These are phyloP conservation scores for Boletus huronensis DNA, from an alignment of 768 basidiomycete genomes.

Conservation along the genomic window DNA sequence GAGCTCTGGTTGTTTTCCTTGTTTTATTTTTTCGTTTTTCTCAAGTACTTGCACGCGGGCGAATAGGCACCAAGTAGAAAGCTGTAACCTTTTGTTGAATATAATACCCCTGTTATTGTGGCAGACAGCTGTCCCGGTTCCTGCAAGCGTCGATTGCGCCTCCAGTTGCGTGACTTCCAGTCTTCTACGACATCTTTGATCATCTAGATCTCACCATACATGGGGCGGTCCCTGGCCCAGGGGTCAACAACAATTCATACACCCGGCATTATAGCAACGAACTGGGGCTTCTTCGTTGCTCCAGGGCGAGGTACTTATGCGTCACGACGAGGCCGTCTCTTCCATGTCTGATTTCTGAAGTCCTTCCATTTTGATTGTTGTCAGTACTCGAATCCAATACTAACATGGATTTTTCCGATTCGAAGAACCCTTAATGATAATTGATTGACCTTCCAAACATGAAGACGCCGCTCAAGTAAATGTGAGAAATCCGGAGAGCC, in stretches of 20 bases:
- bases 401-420: background rate
- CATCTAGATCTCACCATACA: background rate
- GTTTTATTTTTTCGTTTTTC: background rate
- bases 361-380: background rate
- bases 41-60: too few relatives aligned
- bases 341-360: background rate
- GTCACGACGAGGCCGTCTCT: background rate
- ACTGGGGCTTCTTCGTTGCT: background rate
- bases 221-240: background rate
- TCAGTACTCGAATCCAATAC: background rate
- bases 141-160: background rate
- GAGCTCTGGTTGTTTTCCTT: background rate
- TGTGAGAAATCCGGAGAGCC: too few relatives aligned
- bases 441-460: background rate
- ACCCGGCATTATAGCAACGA: background rate
- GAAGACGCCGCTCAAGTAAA: background rate
- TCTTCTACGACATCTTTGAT: background rate
- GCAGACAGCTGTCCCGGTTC: background rate
- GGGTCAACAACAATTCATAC: too few relatives aligned
- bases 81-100: background rate
- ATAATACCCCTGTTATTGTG: background rate
- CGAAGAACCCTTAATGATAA: background rate
- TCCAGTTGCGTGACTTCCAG: background rate
- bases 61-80: background rate
- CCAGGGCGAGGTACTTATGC: background rate